Base-by-base conservation (phyloP, 352 stramenopile genomes). In the Phytophthora cactorum region DNA sequence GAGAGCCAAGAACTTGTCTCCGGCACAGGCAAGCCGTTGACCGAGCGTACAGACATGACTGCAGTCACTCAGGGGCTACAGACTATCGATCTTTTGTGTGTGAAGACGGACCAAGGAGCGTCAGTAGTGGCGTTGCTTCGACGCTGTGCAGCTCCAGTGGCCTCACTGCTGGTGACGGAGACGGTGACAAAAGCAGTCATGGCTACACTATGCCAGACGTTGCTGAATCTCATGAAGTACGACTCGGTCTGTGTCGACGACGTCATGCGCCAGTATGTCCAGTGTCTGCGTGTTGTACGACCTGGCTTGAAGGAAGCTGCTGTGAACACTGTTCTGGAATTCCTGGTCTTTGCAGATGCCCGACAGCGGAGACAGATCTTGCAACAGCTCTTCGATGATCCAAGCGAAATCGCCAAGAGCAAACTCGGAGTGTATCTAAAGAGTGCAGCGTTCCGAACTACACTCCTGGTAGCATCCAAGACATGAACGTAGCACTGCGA, bases 391-490 rank as follows among this genome's bases (percentile, higher is more conserved):
- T 93, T 93, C 41, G 73, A 92, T 49, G 85, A 95, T 46, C 52
- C 81, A 14, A 92, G 87, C 49, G 85, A 93, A 47, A 76, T 91
- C 14, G 83, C 84, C n/a, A 92, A 90, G 65, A 82, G 69, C 43
- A 95, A 93, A 39, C 65, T 95, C 31, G 60, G 83, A 4, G 63
- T 82, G 27, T 91, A 89, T 65, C 63, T 95, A 34, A 95, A 93
- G 60, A 93, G 81, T 52, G 52, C 74, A 7, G 70, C 85, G 15
- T 92, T 90, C 68, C 90, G 89, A 39, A 74, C 61, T 12, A 72
- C 73, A 14, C 58, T 82, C 32, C 51, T 88, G 2, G 46, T 74
- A 14, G 49, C 65, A 27, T 62, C 53, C 5, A 72, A 76, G 6
- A 15, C 47, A 9, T 69, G 51, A 55, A 43, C 25, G 9, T 61